A percentile compares a stretch with the other conserved stretches of the same genome.
Conservation (phyloP, 495 filamentous ascomycete species). For the Wilcoxina mikolae region DNA sequence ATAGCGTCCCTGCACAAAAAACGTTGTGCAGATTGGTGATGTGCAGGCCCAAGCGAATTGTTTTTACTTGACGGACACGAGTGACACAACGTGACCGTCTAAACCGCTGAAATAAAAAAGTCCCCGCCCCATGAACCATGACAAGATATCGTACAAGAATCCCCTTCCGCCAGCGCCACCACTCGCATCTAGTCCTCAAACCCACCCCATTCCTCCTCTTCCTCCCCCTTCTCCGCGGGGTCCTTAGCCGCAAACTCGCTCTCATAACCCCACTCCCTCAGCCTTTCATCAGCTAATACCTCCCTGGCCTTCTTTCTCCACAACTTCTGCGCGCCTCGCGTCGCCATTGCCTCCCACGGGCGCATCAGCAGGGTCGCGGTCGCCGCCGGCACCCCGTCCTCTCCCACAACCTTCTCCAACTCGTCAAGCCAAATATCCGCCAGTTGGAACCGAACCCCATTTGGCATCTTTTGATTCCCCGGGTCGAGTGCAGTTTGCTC, state of each 20-base stretch:
- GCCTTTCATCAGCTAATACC: slow-evolving; percentile 57
- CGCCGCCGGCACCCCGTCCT: slow-evolving; percentile 28
- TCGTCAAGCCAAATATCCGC: slow-evolving; percentile 87
- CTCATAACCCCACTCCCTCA: slow-evolving; percentile 33
- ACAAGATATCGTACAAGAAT: background rate
- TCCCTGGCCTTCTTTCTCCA: slow-evolving; percentile 59
- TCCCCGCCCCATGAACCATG: no score
- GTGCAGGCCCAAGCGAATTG: no score
- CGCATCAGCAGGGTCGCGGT: slow-evolving; percentile 41
- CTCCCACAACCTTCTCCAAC: slow-evolving; percentile 49
- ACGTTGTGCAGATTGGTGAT: no score
- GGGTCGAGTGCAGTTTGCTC: slow-evolving; percentile 24
- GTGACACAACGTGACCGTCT: no score
- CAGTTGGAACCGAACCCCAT: slow-evolving; percentile 75
- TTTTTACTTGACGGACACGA: no score
- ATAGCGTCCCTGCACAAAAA: no score
- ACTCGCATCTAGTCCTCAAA: no score
- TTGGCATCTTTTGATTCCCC: slow-evolving; percentile 43
- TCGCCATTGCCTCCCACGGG: slow-evolving; percentile 43
- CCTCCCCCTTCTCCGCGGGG: background rate
- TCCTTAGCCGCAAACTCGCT: background rate
- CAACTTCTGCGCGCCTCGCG: slow-evolving; percentile 50
- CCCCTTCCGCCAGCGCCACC: background rate
- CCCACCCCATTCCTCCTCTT: slow-evolving; percentile 7
- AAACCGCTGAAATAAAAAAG: no score